Base-by-base conservation (phyloP, 2,329 filamentous ascomycete species). In the Exophiala phaeomuriformis region DNA sequence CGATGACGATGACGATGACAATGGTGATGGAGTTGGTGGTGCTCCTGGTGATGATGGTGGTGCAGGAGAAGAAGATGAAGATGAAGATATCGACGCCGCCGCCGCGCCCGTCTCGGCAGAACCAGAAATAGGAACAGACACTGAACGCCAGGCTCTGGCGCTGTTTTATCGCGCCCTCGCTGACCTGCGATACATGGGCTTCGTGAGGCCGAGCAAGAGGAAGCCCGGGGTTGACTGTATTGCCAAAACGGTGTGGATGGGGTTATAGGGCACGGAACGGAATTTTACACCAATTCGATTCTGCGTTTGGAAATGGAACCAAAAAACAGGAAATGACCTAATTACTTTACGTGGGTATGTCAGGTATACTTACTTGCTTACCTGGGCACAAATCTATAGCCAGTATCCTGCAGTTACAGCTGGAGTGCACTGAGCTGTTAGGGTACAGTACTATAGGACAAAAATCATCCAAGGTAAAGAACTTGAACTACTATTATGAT, bases 91-190 rank as follows among this genome's bases (percentile, higher is more conserved):
- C 5, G 60, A 64, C 5, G 48, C 53, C 6, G 68, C 61, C 1
- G 30, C 42, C 28, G 64, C 47, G 19, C 1, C 19, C 19, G 19
- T 19, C 19, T 19, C 19, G 19, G 19, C 19, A 19, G 19, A 19
- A 19, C 19, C 19, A 19, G 19, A 19, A 19, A 19, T 19, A 19
- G 19, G 19, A 19, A 19, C 19, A 31, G 42, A 9, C 12, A 36
- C 36, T 33, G 56, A 61, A 41, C 49, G 54, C 7, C 33, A 50
- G 33, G 51, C 46, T 5, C 76, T 89, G 71, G 82, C 89, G 40
- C 72, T 87, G 54, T 98, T 97, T 70, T 96, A 96, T 69, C 80
- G 83, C 56, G 87, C 81, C 3, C 69, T 97, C 58, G 88, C 91
- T 0, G 93, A 98, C 69, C 70, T 98, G 67, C 85, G 84, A 68